Evolutionary conservation across 2,329 filamentous ascomycete genomes (phyloP).

Genomic region (Nigrospora sphaerica): DNA sequence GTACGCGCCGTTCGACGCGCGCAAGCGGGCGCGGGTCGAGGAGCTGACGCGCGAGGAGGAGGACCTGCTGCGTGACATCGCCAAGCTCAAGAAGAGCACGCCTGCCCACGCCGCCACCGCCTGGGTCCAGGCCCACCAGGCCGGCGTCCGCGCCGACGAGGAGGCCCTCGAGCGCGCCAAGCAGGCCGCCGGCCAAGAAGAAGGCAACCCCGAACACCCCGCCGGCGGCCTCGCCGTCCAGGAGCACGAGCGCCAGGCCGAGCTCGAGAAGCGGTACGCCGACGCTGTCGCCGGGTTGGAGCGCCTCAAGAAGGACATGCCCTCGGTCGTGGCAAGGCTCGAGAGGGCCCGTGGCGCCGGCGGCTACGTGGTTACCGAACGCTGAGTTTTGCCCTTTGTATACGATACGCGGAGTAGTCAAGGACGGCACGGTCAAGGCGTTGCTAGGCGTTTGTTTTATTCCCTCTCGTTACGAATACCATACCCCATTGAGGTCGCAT

Average conservation of each 20-base stretch:
- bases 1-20: constrained; percentile 55
- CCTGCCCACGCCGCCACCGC: constrained; percentile 36
- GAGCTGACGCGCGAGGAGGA: constrained; percentile 56
- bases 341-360: constrained; percentile 55
- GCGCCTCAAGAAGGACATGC: constrained; percentile 52
- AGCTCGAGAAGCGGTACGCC: constrained; percentile 38
- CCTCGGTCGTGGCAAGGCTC: constrained; percentile 56
- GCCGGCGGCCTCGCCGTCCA: constrained; percentile 8
- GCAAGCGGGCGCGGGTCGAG: constrained; percentile 51
- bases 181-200: background rate
- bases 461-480: no score
- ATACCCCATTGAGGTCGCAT: no score
- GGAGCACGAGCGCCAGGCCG: constrained; percentile 32
- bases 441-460: no score
- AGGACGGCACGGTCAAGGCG: no score
- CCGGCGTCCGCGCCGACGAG: constrained; percentile 39
- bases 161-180: constrained; percentile 27
- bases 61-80: constrained; percentile 57
- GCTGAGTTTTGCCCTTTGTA: constrained; percentile 13
- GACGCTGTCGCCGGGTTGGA: constrained; percentile 43
- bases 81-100: constrained; percentile 47
- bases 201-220: constrained; percentile 2
- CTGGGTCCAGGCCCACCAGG: constrained; percentile 32
- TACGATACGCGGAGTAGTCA: no score
- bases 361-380: constrained; percentile 46